Base-by-base conservation (phyloP, 2,329 filamentous ascomycete species). In the Fusarium odoratissimum region DNA sequence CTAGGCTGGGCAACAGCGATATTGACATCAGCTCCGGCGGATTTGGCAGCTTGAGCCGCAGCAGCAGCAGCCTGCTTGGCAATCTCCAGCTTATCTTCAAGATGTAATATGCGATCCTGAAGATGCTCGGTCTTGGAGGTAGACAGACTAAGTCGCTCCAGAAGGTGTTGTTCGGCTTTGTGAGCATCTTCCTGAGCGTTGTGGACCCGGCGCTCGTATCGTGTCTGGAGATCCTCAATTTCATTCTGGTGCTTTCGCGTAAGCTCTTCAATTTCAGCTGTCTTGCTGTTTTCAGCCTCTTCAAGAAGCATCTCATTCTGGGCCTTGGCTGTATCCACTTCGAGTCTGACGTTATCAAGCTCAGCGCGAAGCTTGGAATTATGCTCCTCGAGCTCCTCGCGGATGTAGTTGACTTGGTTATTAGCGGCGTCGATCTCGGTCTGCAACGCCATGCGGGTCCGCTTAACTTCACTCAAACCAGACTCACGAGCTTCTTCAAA, bases 11-110 rank as follows among this genome's bases (percentile, higher is more conserved):
- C 72, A 17, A 72, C 59, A 9, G 70, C 54, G 35, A 72, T n/a
- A n/a, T 40, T 76, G 44, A 82, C 66, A 21, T 84, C 83, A 37
- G 83, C 83, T 69, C 86, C 87, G 57, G 86, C 87, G 25, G 85
- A 86, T 80, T 91, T 91, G 45, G 92, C 92, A 38, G 93, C 94
- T 81, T 92, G 89, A 21, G 90, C 94, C 21, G 95, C 95, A 41
- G 95, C 94, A 67, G 91, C 90, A 14, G 95, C 95, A 37, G 95
- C 95, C 79, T 95, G 91, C 80, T 95, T 95, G 30, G 95, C 92
- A 75, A 98, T 93, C 76, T 97, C 92, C 21, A 99, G 88, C 81
- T 95, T 95, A 81, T 98, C 95, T 80, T 98, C 94, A 3, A 98
- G 87, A 76, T 97, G 93, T 8, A 88, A 83, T 31, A 98, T 89